Percentiles rank a stretch among this genome's conserved stretches.
Evolutionary conservation across 1,139 yeast genomes (phyloP).

Genomic region (Suhomyces taliae): DNA sequence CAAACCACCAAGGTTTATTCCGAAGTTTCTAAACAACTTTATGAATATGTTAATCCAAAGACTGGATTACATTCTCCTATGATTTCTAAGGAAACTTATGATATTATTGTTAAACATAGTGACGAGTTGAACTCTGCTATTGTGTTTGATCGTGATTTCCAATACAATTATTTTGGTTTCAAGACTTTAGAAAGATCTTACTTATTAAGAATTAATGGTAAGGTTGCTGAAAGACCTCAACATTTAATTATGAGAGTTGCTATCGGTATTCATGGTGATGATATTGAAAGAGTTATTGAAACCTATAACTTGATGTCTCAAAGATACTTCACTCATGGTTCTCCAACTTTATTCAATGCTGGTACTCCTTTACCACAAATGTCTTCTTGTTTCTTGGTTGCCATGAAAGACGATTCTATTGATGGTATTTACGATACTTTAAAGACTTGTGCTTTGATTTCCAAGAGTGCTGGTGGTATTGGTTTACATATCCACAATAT

Average conservation of each 20-base stretch:
- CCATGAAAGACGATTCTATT: conserved; percentile 59
- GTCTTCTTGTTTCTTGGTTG: conserved; percentile 57
- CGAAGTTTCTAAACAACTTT: conserved; percentile 68
- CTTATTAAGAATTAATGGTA: conserved; percentile 65
- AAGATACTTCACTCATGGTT: conserved; percentile 54
- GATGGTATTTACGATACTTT: conserved; percentile 59
- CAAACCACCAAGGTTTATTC: conserved; percentile 90
- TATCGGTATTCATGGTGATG: conserved; percentile 79
- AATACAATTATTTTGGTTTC: conserved; percentile 82
- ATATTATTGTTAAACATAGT: conserved; percentile 60
- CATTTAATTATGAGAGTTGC: conserved; percentile 89
- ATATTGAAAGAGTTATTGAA: conserved; percentile 70
- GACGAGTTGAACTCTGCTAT: conserved; percentile 77
- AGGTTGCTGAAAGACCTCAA: conserved; percentile 88
- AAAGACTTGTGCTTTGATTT: conserved; percentile 54
- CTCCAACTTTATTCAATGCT: conserved; percentile 56
- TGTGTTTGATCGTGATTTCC: conserved; percentile 80
- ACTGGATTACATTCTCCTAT: conserved; percentile 72
- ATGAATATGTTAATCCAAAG: conserved; percentile 71
- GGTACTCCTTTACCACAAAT: conserved; percentile 50
- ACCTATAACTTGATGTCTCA: conserved; percentile 66
- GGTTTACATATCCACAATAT: conserved; percentile 59
- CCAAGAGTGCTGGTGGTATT: conserved; percentile 60
- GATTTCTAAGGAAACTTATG: conserved; percentile 72
- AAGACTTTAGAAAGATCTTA: conserved; percentile 86